phyloP scores from a whole-genome alignment of 2,329 filamentous ascomycete species.

The Ophiostoma quercus region DNA sequence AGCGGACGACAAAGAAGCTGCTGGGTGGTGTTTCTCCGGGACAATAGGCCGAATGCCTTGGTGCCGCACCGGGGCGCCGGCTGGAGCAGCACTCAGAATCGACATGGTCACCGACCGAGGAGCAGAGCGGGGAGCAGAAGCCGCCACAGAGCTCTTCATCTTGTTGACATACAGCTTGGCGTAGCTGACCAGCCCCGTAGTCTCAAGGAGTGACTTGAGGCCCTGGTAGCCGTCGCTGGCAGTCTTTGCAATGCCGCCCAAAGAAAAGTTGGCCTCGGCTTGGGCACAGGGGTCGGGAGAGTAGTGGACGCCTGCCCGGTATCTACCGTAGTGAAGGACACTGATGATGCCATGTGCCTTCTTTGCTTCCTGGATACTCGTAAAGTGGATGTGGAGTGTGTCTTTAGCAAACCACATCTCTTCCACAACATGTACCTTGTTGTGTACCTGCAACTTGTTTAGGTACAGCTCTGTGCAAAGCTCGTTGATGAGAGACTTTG shows the following conservation, averaged over 20 bases:
- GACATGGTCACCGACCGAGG: neutral
- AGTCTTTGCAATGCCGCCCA: neutral
- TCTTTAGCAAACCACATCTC: conserved; percentile 27
- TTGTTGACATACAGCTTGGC: conserved; percentile 1
- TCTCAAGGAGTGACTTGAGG: conserved; percentile 24
- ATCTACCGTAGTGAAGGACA: conserved; percentile 25
- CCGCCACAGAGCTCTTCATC: neutral
- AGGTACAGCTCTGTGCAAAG: conserved; percentile 25
- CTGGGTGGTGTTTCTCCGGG: neutral
- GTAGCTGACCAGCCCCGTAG: conserved; percentile 23
- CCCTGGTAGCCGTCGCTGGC: conserved; percentile 24
- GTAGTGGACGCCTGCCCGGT: conserved; percentile 16
- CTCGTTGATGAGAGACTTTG: conserved; percentile 20
- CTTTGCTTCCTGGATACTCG: conserved; percentile 23
- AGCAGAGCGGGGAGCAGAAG: neutral
- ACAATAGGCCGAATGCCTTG: neutral
- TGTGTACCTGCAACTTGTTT: neutral
- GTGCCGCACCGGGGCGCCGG: neutral
- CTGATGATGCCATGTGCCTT: conserved; percentile 19
- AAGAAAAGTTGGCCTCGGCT: neutral
- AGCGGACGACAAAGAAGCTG: neutral
- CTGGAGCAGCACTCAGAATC: neutral
- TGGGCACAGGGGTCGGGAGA: conserved; percentile 23
- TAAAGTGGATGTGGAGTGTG: conserved; percentile 24
- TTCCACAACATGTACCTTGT: conserved; percentile 19